phyloP scores from a whole-genome alignment of 805 yeast species.

The Ogataea minuta region DNA sequence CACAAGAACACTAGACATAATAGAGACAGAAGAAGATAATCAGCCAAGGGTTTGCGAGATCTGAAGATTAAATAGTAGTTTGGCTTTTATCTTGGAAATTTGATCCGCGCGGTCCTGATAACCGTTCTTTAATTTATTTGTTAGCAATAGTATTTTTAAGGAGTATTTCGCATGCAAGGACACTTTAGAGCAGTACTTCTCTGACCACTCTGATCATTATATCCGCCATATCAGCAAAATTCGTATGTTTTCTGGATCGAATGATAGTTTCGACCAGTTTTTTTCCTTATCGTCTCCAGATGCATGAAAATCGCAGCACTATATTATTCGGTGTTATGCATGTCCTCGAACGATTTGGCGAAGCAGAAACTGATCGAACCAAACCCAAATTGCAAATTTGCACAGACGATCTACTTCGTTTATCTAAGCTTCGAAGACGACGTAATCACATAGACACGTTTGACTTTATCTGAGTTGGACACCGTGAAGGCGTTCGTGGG shows the following conservation, averaged over 20 bases:
- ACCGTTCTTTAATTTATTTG: neutral
- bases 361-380: slow-evolving; percentile 15
- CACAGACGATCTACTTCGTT: slow-evolving; percentile 8
- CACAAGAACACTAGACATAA: slow-evolving; percentile 36
- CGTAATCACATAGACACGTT: slow-evolving; percentile 30
- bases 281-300: slow-evolving; percentile 27
- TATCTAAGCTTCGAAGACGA: slow-evolving; percentile 30
- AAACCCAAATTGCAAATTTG: slow-evolving; percentile 1
- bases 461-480: slow-evolving; percentile 23
- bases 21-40: too few relatives aligned
- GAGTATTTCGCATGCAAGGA: neutral
- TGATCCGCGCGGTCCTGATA: slow-evolving; percentile 8
- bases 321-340: slow-evolving; percentile 26
- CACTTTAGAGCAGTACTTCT: slow-evolving; percentile 17
- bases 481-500: slow-evolving; percentile 29
- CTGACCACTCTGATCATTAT: slow-evolving; percentile 29
- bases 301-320: slow-evolving; percentile 29
- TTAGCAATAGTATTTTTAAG: neutral
- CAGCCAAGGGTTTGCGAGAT: too few relatives aligned
- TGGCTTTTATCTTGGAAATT: too few relatives aligned
- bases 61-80: neutral
- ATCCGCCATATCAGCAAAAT: slow-evolving; percentile 24
- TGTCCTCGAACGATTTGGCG: slow-evolving; percentile 28
- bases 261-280: slow-evolving; percentile 26
- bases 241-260: slow-evolving; percentile 24